Evolutionary conservation across 306 rosid genomes (phyloP).

Genomic region (Benincasa hispida): DNA sequence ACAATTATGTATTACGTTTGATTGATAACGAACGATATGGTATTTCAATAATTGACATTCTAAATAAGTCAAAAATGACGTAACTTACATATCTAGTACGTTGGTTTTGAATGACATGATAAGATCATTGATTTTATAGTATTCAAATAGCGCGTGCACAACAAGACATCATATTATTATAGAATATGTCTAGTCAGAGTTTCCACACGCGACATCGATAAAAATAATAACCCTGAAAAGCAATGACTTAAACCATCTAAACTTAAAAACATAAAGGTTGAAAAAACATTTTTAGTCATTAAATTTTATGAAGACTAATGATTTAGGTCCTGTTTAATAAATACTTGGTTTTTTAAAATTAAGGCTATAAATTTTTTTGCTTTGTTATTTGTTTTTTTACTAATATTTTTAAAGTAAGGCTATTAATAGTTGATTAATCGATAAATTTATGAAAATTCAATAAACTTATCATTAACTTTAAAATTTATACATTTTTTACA

Average conservation of each 20-base stretch:
- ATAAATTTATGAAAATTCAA: too few relatives aligned
- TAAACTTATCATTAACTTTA: too few relatives aligned
- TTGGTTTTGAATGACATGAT: background rate
- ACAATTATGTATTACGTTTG: background rate
- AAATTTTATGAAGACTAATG: too few relatives aligned
- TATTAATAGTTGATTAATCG: too few relatives aligned
- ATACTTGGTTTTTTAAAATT: too few relatives aligned
- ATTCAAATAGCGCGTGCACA: background rate
- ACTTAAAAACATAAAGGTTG: background rate
- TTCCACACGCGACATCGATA: background rate
- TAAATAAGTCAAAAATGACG: background rate
- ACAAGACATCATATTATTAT: background rate
- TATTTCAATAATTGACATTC: background rate
- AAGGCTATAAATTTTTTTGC: too few relatives aligned
- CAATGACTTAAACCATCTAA: background rate
- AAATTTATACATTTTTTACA: too few relatives aligned
- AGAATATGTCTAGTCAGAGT: background rate
- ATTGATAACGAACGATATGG: background rate
- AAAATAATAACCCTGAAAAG: background rate
- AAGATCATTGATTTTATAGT: background rate
- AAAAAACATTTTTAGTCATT: too few relatives aligned
- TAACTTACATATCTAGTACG: background rate
- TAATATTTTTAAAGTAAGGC: too few relatives aligned
- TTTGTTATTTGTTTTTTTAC: too few relatives aligned
- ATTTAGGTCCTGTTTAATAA: rapidly evolving